Evolutionary conservation across 1,284 basidiomycete genomes (phyloP).

Genomic region (Trametes pubescens): DNA sequence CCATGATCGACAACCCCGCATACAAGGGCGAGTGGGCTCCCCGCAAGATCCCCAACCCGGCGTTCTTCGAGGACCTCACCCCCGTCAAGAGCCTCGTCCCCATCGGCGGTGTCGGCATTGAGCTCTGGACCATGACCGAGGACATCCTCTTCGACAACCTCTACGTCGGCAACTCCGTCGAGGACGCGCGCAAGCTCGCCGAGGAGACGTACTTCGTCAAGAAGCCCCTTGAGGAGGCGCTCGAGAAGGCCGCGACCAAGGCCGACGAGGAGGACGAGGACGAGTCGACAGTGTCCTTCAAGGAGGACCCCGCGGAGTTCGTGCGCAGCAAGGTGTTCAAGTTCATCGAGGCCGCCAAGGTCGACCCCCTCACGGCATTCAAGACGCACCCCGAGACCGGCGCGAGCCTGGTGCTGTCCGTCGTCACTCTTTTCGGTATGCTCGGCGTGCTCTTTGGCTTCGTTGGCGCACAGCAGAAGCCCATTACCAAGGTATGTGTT

Average conservation of each 20-base stretch:
- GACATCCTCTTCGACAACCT: constrained; percentile 97
- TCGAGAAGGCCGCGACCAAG: constrained; percentile 52
- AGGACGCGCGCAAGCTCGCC: constrained; percentile 84
- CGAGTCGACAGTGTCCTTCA: constrained; percentile 63
- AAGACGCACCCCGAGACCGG: constrained; percentile 87
- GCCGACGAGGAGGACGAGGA: constrained; percentile 58
- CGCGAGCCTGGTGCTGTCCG: constrained; percentile 72
- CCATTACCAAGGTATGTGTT: constrained; percentile 64
- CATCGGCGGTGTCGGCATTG: constrained; percentile 94
- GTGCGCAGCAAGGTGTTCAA: constrained; percentile 77
- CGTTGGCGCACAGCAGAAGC: constrained; percentile 75
- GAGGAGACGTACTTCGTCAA: constrained; percentile 88
- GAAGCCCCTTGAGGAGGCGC: constrained; percentile 69
- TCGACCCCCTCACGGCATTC: constrained; percentile 79
- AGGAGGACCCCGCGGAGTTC: constrained; percentile 80
- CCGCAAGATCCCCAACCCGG: constrained; percentile 91
- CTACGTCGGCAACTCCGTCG: constrained; percentile 88
- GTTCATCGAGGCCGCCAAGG: constrained; percentile 78
- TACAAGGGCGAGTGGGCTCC: constrained; percentile 98
- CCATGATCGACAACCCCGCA: constrained; percentile 94
- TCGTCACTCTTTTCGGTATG: constrained; percentile 86
- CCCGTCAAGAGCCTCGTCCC: constrained; percentile 87
- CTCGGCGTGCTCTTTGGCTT: constrained; percentile 82
- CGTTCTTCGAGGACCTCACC: constrained; percentile 88
- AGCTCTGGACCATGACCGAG: constrained; percentile 99